A percentile compares a stretch with the other conserved stretches of the same genome.
Evolutionary conservation across 202 grass and related monocot species (phyloP).

Genomic region (Alloteropsis angusta): DNA sequence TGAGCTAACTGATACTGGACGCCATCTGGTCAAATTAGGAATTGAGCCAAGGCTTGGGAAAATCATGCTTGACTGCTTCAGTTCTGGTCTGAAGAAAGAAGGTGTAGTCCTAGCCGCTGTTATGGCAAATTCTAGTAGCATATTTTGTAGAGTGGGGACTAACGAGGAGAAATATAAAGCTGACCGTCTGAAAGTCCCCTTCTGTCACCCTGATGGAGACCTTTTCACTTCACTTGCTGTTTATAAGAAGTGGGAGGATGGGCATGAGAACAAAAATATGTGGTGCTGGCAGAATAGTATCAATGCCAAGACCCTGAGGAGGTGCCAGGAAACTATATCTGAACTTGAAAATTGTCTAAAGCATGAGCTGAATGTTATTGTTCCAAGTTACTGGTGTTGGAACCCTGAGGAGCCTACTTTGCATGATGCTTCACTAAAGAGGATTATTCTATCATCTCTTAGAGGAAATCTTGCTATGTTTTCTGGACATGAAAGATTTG

Average conservation of each 20-base stretch:
- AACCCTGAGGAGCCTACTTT: slow-evolving; percentile 49
- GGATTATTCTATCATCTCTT: slow-evolving; percentile 72
- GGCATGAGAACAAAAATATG: slow-evolving; percentile 46
- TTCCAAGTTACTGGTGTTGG: slow-evolving; percentile 85
- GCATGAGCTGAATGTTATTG: slow-evolving; percentile 63
- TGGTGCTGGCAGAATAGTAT: slow-evolving; percentile 98
- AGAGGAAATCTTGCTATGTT: slow-evolving; percentile 77
- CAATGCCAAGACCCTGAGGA: slow-evolving; percentile 90
- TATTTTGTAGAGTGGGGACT: slow-evolving; percentile 93
- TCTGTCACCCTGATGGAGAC: slow-evolving; percentile 82
- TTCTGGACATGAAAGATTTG: slow-evolving; percentile 70
- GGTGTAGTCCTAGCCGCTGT: slow-evolving; percentile 81
- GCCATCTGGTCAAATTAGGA: slow-evolving; percentile 64
- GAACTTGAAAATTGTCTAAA: slow-evolving; percentile 85
- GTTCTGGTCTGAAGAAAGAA: slow-evolving; percentile 66
- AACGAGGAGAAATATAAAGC: slow-evolving; percentile 80
- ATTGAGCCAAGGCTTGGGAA: slow-evolving; percentile 86
- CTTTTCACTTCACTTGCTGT: slow-evolving; percentile 91
- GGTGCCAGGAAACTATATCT: slow-evolving; percentile 71
- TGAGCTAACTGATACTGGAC: slow-evolving; percentile 64
- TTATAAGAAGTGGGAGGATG: slow-evolving; percentile 90
- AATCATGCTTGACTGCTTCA: slow-evolving; percentile 84
- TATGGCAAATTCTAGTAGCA: slow-evolving; percentile 92
- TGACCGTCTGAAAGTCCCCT: slow-evolving; percentile 66
- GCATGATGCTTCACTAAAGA: slow-evolving; percentile 61